phyloP scores from a whole-genome alignment of 163 green algal genomes.

The Scenedesmus sp. region DNA sequence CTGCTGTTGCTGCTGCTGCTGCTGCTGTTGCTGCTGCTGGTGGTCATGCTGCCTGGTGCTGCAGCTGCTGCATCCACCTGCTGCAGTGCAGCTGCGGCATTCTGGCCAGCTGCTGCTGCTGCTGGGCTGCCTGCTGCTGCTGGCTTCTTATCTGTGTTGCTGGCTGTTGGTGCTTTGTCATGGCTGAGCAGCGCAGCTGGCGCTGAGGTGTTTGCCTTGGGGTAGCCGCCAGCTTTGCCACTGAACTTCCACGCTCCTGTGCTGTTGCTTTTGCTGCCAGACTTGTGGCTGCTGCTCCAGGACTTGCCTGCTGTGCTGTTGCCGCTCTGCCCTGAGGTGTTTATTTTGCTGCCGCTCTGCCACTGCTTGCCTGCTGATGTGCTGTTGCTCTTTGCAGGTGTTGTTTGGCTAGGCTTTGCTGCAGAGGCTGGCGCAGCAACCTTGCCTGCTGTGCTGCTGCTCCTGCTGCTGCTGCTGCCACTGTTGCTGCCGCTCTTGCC shows the following conservation, averaged over 20 bases:
- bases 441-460: background rate
- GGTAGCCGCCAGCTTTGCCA: background rate
- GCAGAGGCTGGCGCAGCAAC: background rate
- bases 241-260: constrained; percentile 2
- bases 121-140: background rate
- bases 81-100: background rate
- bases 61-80: background rate
- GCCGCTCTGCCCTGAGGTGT: background rate
- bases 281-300: background rate
- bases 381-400: background rate
- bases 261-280: background rate
- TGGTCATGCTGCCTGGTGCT: background rate
- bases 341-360: background rate
- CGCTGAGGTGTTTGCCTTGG: background rate
- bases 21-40: too few relatives aligned
- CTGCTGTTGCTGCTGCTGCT: too few relatives aligned
- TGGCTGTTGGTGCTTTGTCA: background rate
- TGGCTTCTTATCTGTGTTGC: background rate
- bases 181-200: background rate
- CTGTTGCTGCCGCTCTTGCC: background rate
- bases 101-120: background rate
- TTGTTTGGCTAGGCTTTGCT: background rate
- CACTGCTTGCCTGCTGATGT: background rate
- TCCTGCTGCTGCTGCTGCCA: background rate
- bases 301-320: background rate